Conservation (phyloP, 1,284 basidiomycete species). For the Bondarzewia mesenterica region DNA sequence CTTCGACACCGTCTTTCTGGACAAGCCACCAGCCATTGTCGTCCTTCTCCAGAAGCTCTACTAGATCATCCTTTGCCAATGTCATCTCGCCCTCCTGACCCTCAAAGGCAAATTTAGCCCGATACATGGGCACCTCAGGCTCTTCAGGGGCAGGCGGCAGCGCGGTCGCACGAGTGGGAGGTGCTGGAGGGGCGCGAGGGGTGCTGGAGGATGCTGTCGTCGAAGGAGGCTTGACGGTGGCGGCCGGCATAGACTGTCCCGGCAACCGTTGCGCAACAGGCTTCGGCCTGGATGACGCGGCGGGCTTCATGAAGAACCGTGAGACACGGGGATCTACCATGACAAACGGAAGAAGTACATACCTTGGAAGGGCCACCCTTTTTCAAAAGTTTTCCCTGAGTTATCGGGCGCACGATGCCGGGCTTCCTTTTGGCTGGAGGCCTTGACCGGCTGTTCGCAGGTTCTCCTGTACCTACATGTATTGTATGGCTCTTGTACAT, state of each 20-base stretch:
- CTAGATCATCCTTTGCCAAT: slow-evolving; percentile 83
- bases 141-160: slow-evolving; percentile 45
- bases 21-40: slow-evolving; percentile 97
- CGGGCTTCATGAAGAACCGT: slow-evolving; percentile 5
- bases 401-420: slow-evolving; percentile 76
- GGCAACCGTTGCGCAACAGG: slow-evolving; percentile 52
- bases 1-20: slow-evolving; percentile 78
- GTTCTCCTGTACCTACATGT: slow-evolving; percentile 83
- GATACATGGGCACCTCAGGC: slow-evolving; percentile 71
- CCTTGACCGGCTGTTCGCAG: slow-evolving; percentile 71
- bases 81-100: slow-evolving; percentile 91
- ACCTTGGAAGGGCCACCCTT: slow-evolving; percentile 70
- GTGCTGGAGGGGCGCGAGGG: slow-evolving; percentile 39
- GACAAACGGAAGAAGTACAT: slow-evolving; percentile 15
- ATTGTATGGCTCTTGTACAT: slow-evolving; percentile 93
- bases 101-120: slow-evolving; percentile 82
- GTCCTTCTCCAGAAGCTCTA: slow-evolving; percentile 92
- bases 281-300: slow-evolving; percentile 39
- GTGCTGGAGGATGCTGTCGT: slow-evolving; percentile 18
- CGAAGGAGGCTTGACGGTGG: slow-evolving; percentile 22
- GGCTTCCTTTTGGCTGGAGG: slow-evolving; percentile 86
- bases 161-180: slow-evolving; percentile 42
- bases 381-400: slow-evolving; percentile 74
- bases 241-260: slow-evolving; percentile 32
- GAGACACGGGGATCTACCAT: background rate